Evolutionary conservation across 108 stramenopile genomes (phyloP), one percentile per base, ranked within the genome.

Genomic region (Skeletonema grethae): DNA sequence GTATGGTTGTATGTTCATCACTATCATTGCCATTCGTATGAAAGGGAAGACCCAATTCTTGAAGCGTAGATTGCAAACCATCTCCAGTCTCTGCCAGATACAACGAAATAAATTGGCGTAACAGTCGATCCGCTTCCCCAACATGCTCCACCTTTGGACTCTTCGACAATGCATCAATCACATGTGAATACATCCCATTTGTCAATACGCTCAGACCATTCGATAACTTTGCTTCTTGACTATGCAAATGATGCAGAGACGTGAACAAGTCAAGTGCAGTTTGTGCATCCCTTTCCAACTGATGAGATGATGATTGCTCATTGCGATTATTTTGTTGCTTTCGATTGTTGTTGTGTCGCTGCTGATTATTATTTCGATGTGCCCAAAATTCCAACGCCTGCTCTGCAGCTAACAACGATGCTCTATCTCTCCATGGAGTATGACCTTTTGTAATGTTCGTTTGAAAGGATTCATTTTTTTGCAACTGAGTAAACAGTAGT

Each of bases 111-210:
- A 77, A 77, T 24, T 77, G 68, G 0, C 76, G 69, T 8, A 77
- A 43, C 25, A 70, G 16, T 10, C 38, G 29, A 34, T 77, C 76
- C 32, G 76, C 76, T 34, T 32, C 12, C 11, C 11, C 13, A n/a
- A 77, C 76, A 38, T 77, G 76, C n/a, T 69, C 11, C 9, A 70
- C 15, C 2, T 65, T 65, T 31, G 76, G 30, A 57, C 76, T 77
- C 43, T 59, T 77, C 30, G 76, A 62, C 16, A 77, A 35, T 0
- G 76, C 76, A 65, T 77, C 76, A n/a, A 77, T 65, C 15, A 77
- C 69, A 46, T 77, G 69, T 18, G 76, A 69, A 48, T 70, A 70
- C 76, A 77, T 77, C 24, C 36, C 76, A 65, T 77, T 77, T 20
- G 63, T 65, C 15, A 77, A 25, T 15, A 76, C 30, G 0, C 7